phyloP scores from a whole-genome alignment of 1,284 basidiomycete genomes.

The Apiotrichum akiyoshidainum region DNA sequence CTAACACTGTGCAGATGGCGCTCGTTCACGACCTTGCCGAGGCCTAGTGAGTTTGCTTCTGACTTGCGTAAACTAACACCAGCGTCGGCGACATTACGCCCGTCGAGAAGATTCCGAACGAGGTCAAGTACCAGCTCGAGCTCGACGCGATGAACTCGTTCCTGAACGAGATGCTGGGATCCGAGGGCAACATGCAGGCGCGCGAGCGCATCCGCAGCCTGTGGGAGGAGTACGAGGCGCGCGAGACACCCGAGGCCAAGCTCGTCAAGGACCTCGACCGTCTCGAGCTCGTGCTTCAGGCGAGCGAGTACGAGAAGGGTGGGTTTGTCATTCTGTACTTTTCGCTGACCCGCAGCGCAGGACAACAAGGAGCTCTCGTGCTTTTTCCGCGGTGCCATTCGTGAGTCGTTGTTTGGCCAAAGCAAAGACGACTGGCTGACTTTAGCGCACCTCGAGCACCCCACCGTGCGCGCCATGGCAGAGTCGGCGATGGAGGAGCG shows the following conservation, averaged over 20 bases:
- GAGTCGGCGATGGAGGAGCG: conserved; percentile 61
- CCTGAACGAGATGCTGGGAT: conserved; percentile 81
- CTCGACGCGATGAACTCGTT: conserved; percentile 90
- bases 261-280: conserved; percentile 95
- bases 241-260: conserved; percentile 72
- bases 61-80: neutral
- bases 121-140: conserved; percentile 64
- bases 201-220: conserved; percentile 72
- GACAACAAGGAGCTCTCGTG: conserved; percentile 42
- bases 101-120: conserved; percentile 75
- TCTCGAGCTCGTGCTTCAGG: conserved; percentile 80
- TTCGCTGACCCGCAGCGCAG: conserved; percentile 36
- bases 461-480: conserved; percentile 74
- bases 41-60: conserved; percentile 61
- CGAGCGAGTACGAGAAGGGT: conserved; percentile 57
- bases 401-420: conserved; percentile 19
- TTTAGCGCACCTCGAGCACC: conserved; percentile 60
- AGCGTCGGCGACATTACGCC: conserved; percentile 90
- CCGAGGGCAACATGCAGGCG: conserved; percentile 60
- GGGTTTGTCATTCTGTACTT: conserved; percentile 20
- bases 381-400: conserved; percentile 49
- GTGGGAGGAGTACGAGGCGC: conserved; percentile 92
- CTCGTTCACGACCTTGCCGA: conserved; percentile 95
- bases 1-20: conserved; percentile 57
- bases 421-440: neutral